Evolutionary conservation across 345 rosid genomes (phyloP).

Genomic region (Syzygium grande): DNA sequence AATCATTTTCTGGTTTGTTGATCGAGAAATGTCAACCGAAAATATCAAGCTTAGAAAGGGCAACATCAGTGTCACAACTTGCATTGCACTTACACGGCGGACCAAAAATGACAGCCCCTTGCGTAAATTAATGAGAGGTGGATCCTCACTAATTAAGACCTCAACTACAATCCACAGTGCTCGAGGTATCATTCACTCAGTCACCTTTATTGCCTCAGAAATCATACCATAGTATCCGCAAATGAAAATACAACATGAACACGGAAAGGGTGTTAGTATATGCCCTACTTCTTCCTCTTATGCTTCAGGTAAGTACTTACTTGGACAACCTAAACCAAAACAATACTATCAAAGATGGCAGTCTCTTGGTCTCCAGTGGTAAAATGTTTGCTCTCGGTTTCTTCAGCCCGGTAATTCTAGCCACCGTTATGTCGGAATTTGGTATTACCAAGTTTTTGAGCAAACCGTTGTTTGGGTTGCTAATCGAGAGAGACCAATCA

Average conservation of each 20-base stretch:
- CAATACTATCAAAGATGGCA: not conserved
- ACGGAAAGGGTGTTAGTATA: not conserved
- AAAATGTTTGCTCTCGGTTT: conserved; percentile 13
- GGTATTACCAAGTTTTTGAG: conserved; percentile 5
- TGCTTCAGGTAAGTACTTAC: not conserved
- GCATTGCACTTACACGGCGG: too few relatives aligned
- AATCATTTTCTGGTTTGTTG: too few relatives aligned
- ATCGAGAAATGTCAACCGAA: too few relatives aligned
- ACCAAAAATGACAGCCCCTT: too few relatives aligned
- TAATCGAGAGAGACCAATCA: conserved; percentile 9
- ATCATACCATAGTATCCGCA: not conserved
- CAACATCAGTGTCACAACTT: too few relatives aligned
- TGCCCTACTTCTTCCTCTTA: not conserved
- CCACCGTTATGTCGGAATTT: conserved; percentile 15
- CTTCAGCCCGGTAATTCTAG: conserved; percentile 12
- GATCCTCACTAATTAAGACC: too few relatives aligned
- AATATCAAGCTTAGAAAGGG: too few relatives aligned
- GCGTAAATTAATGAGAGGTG: too few relatives aligned
- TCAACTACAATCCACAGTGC: too few relatives aligned
- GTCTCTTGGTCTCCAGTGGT: conserved; percentile 2
- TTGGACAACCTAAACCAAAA: not conserved
- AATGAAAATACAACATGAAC: not conserved
- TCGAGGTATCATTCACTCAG: not conserved
- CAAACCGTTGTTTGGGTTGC: conserved; percentile 20
- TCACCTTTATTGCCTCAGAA: not conserved